Conservation (phyloP, 2,329 filamentous ascomycete species). For the Hypoxylon rubiginosum region DNA sequence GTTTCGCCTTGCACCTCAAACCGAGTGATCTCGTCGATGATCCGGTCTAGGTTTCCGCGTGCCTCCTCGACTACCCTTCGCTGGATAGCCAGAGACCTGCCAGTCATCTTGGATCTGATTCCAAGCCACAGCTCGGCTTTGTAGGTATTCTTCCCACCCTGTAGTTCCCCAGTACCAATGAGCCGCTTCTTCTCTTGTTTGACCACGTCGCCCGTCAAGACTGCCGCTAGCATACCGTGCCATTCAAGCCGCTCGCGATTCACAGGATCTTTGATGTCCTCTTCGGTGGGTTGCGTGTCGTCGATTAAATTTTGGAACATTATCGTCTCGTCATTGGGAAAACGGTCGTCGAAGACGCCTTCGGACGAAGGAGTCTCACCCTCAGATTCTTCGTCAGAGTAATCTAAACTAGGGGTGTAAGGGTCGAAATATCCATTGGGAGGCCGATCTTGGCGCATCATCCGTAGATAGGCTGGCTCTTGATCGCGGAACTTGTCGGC, state of each 20-base stretch:
- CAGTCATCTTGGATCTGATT: conserved; percentile 85
- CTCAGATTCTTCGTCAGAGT: conserved; percentile 85
- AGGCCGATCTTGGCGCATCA: conserved; percentile 79
- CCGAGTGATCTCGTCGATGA: conserved; percentile 88
- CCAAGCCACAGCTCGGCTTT: conserved; percentile 90
- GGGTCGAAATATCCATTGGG: conserved; percentile 79
- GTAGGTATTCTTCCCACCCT: conserved; percentile 73
- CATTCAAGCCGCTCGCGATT: conserved; percentile 94
- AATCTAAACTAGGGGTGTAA: conserved; percentile 76
- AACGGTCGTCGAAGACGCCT: conserved; percentile 84
- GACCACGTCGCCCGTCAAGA: conserved; percentile 95
- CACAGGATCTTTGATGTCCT: conserved; percentile 88
- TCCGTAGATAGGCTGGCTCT: conserved; percentile 94
- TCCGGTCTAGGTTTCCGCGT: conserved; percentile 77
- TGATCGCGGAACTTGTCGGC: conserved; percentile 75
- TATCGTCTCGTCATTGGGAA: conserved; percentile 87
- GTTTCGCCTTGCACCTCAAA: conserved; percentile 96
- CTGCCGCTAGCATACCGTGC: conserved; percentile 97
- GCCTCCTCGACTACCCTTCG: conserved; percentile 89
- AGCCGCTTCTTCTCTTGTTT: conserved; percentile 97
- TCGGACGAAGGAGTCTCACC: conserved; percentile 92
- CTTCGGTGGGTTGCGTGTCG: conserved; percentile 89
- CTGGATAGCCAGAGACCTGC: conserved; percentile 86
- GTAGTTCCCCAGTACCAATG: conserved; percentile 78
- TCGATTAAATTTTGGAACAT: conserved; percentile 80